Percentiles rank a stretch among this genome's conserved stretches.
These are phyloP conservation scores for Ottelia alismoides DNA, from an alignment of 106 monocot genomes.

Conservation along the genomic window DNA sequence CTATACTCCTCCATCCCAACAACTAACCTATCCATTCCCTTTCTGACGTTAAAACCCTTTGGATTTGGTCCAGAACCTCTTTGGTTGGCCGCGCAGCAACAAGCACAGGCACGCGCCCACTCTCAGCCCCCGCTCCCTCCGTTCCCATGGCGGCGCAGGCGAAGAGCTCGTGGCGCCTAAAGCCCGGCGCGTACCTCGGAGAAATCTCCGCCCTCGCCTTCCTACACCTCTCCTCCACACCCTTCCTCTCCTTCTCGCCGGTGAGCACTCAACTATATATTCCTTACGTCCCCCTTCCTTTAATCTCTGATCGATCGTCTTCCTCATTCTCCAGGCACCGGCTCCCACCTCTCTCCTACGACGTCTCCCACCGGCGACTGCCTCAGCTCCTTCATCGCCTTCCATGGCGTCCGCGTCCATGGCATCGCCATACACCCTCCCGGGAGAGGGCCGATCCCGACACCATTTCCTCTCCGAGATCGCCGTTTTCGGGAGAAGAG, in stretches of 20 bases:
- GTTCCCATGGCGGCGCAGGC: not conserved
- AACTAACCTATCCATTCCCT: too few species aligned
- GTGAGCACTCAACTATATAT: slow-evolving; percentile 16
- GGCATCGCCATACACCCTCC: slow-evolving; percentile 22
- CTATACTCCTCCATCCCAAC: too few species aligned
- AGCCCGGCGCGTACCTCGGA: slow-evolving; percentile 65
- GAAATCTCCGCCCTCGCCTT: slow-evolving; percentile 87
- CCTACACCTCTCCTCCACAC: slow-evolving; percentile 26
- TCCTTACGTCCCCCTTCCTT: not conserved
- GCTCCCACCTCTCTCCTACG: slow-evolving; percentile 68
- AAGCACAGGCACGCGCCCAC: too few species aligned
- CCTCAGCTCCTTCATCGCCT: slow-evolving; percentile 36
- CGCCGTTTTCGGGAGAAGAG: slow-evolving; percentile 72
- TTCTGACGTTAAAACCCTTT: too few species aligned
- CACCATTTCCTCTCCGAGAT: slow-evolving; percentile 15
- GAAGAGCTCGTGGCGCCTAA: not conserved
- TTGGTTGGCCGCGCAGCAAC: too few species aligned
- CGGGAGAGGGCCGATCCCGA: not conserved
- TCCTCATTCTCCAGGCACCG: slow-evolving; percentile 32
- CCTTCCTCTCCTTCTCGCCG: slow-evolving; percentile 72
- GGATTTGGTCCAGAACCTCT: too few species aligned
- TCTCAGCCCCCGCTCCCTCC: too few species aligned
- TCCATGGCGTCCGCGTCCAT: slow-evolving; percentile 74
- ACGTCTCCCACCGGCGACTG: slow-evolving; percentile 28
- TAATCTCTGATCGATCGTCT: not conserved